Evolutionary conservation across 139 green algal species (phyloP).

Genomic region (Picochlorum costavermella): DNA sequence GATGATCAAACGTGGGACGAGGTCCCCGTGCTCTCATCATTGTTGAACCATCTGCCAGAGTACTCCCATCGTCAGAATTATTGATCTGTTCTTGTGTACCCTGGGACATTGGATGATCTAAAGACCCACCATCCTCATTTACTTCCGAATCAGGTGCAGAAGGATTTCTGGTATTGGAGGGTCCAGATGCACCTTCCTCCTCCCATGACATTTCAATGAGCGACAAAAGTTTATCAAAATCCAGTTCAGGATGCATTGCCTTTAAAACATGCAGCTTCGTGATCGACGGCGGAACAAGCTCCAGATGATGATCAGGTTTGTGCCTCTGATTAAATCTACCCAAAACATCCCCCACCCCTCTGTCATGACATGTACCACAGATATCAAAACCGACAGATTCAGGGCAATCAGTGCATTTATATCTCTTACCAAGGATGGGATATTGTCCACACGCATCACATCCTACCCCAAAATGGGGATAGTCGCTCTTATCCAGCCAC

Average conservation of each 20-base stretch:
- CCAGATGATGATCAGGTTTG: slow-evolving; percentile 31
- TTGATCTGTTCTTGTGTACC: not conserved
- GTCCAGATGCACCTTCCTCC: not conserved
- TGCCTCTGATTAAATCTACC: slow-evolving; percentile 44
- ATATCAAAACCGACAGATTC: slow-evolving; percentile 39
- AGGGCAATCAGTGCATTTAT: slow-evolving; percentile 25
- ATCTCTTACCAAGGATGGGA: slow-evolving; percentile 32
- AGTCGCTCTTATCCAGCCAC: slow-evolving; percentile 4
- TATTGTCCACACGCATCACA: slow-evolving; percentile 35
- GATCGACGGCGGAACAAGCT: slow-evolving; percentile 5
- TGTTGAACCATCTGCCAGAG: not conserved
- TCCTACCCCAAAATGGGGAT: slow-evolving; percentile 24
- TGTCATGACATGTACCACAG: slow-evolving; percentile 30
- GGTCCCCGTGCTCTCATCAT: slow-evolving; percentile 12
- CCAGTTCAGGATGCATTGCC: slow-evolving; percentile 37
- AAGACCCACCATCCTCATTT: not conserved
- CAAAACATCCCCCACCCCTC: not conserved
- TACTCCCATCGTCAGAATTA: not conserved
- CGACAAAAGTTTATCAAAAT: slow-evolving; percentile 30
- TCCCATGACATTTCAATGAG: slow-evolving; percentile 26
- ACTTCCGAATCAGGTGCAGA: not conserved
- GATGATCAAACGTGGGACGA: slow-evolving; percentile 6
- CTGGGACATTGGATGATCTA: not conserved
- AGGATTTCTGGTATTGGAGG: not conserved
- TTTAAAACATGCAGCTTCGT: slow-evolving; percentile 36